Conservation (phyloP, 371 early-diverging fungal species). For the Mucor saturninus region DNA sequence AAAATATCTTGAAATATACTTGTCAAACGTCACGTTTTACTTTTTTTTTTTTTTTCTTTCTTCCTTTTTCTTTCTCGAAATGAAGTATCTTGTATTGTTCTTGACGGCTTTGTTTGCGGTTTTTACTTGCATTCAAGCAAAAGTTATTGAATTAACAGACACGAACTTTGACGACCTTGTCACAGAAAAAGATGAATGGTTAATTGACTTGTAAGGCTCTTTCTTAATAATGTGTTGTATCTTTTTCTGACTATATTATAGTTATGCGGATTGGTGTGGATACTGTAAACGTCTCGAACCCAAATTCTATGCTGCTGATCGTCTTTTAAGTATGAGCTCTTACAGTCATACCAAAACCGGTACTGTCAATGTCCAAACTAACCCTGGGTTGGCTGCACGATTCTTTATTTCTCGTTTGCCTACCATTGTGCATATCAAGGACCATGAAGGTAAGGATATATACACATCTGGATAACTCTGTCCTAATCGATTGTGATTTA, state of each 20-base stretch:
- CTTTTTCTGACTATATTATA: slow-evolving; percentile 4
- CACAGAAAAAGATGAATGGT: slow-evolving; percentile 40
- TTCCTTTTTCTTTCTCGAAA: background rate
- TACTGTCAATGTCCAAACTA: slow-evolving; percentile 42
- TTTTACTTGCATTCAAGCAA: slow-evolving; percentile 18
- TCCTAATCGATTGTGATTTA: background rate
- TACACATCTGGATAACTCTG: background rate
- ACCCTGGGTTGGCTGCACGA: slow-evolving; percentile 48
- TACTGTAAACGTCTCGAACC: slow-evolving; percentile 44
- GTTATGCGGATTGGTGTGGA: slow-evolving; percentile 56
- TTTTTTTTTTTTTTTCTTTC: background rate
- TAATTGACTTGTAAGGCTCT: slow-evolving; percentile 47
- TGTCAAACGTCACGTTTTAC: background rate
- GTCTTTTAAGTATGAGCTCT: slow-evolving; percentile 15
- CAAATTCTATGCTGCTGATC: slow-evolving; percentile 36
- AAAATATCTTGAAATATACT: too few species aligned
- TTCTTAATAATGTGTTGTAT: background rate
- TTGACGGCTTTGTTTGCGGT: slow-evolving; percentile 7
- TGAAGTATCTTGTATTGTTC: slow-evolving; percentile 11
- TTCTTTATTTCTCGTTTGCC: slow-evolving; percentile 55
- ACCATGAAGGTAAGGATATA: slow-evolving; percentile 37
- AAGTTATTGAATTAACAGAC: slow-evolving; percentile 41
- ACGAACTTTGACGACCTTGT: slow-evolving; percentile 38
- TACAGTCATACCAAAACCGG: slow-evolving; percentile 36
- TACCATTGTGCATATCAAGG: slow-evolving; percentile 47